Conservation (phyloP, 2,329 filamentous ascomycete genomes). For the Penicillium sp. region DNA sequence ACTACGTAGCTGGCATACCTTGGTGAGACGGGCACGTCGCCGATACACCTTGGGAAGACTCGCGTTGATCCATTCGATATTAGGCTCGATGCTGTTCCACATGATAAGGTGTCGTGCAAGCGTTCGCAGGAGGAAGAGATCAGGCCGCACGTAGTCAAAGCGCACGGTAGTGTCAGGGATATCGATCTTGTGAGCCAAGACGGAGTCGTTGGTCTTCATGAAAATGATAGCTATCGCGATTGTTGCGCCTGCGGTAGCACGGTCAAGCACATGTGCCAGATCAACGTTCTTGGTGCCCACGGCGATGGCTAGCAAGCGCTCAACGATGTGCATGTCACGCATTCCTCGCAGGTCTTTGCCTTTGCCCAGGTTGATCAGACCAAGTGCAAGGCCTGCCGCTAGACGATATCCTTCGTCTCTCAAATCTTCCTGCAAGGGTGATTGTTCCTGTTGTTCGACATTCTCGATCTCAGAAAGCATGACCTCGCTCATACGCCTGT, state of each 20-base stretch:
- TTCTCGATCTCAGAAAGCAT: conserved; percentile 98
- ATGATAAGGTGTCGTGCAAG: conserved; percentile 86
- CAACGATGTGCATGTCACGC: conserved; percentile 88
- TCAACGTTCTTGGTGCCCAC: conserved; percentile 87
- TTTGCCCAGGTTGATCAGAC: conserved; percentile 90
- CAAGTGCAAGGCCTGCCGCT: conserved; percentile 86
- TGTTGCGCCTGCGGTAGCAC: conserved; percentile 87
- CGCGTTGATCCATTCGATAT: conserved; percentile 66
- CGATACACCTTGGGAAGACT: conserved; percentile 70
- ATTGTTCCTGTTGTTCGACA: conserved; percentile 69
- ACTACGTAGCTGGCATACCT: conserved; percentile 61
- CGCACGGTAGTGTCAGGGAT: conserved; percentile 84
- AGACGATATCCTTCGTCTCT: conserved; percentile 95
- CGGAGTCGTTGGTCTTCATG: conserved; percentile 89
- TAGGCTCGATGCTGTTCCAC: conserved; percentile 77
- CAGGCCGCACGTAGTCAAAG: conserved; percentile 92
- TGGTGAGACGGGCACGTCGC: conserved; percentile 55
- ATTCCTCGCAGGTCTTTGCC: conserved; percentile 82
- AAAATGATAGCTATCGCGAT: conserved; percentile 87
- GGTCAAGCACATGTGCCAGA: conserved; percentile 85
- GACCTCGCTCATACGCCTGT: conserved; percentile 96
- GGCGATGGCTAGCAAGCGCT: conserved; percentile 78
- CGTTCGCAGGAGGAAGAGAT: conserved; percentile 84
- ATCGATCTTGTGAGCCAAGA: conserved; percentile 85
- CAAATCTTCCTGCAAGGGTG: conserved; percentile 64